phyloP scores from a whole-genome alignment of 2,329 filamentous ascomycete genomes.

The Colletotrichum cuscutae region DNA sequence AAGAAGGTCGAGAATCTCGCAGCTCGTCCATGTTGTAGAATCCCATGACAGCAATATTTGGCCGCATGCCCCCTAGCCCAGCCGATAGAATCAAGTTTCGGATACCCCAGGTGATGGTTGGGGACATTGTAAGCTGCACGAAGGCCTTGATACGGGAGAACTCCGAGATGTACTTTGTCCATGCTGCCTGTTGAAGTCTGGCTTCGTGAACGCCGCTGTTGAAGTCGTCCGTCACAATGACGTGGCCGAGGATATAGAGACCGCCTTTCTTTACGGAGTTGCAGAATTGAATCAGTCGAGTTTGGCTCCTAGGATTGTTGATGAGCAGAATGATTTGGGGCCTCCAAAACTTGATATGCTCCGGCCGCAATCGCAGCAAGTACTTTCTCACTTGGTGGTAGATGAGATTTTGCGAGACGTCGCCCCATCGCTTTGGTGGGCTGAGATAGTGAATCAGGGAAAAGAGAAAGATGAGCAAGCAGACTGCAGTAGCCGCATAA shows the following conservation, averaged over 20 bases:
- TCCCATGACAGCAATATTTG: conserved; percentile 85
- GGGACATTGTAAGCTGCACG: conserved; percentile 86
- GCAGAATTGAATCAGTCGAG: conserved; percentile 88
- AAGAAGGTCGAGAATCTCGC: conserved; percentile 65
- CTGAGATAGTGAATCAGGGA: conserved; percentile 86
- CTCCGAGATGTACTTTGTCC: conserved; percentile 86
- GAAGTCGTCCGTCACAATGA: conserved; percentile 88
- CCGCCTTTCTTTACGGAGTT: conserved; percentile 91
- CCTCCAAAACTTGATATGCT: conserved; percentile 94
- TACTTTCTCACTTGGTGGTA: conserved; percentile 90
- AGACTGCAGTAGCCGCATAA: conserved; percentile 81
- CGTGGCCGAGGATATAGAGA: conserved; percentile 86
- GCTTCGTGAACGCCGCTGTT: conserved; percentile 82
- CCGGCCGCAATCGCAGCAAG: conserved; percentile 81
- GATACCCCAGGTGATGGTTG: conserved; percentile 84
- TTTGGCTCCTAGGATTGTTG: conserved; percentile 84
- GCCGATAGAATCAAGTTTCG: conserved; percentile 85
- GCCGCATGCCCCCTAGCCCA: conserved; percentile 87
- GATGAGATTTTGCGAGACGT: conserved; percentile 89
- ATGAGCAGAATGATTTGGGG: conserved; percentile 88
- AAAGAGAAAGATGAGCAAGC: conserved; percentile 80
- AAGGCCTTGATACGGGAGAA: conserved; percentile 90
- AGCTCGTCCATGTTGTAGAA: conserved; percentile 86
- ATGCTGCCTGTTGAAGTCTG: conserved; percentile 81
- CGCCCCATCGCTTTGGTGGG: conserved; percentile 89